Evolutionary conservation across 768 basidiomycete genomes (phyloP), one percentile per base, ranked within the genome.

Genomic region (Guyanaporus albipodus): DNA sequence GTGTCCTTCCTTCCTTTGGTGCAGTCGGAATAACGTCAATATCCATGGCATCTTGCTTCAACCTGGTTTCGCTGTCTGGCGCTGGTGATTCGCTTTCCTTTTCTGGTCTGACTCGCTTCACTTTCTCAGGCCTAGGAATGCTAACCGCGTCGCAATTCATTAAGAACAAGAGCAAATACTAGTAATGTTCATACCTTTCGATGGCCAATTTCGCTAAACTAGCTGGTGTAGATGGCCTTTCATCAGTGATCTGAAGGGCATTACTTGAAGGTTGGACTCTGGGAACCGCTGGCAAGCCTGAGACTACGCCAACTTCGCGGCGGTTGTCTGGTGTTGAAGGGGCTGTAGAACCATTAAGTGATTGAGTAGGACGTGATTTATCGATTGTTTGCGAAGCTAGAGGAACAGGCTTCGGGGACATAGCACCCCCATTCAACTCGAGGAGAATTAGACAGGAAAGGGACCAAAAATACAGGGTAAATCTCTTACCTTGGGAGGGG

Each of bases 101-200:
- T 26, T 74, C 72, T 17, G 59, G 59, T 29, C 71, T 58, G 18
- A 78, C 67, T 18, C 87, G 73, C 64, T 80, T 86, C 48, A 89
- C 83, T 27, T 87, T 85, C 60, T 88, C 85, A n/a, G 87, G 87
- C 38, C 85, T 71, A 19, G 85, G 87, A 37, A 89, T 76, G 59
- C 87, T 89, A 52, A 19, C 35, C 49, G 21, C 8, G 23, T 45
- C 11, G 45, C 28, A 28, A 52, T 58, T 35, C 46, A 17, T 49
- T 22, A 31, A 37, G 23, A 51, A 44, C 21, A 27, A 38, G 12
- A 32, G 8, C 38, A 18, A 8, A 46, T 23, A 24, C 26, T 0
- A 36, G 26, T 18, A 10, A 42, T 32, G 34, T 39, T 4, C 64
- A 48, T 68, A 86, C 85, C 82, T 85, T 48, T 86, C 84, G 59